Conservation (phyloP, 176 grass and related monocot species). For the Aegilops bicornis region DNA sequence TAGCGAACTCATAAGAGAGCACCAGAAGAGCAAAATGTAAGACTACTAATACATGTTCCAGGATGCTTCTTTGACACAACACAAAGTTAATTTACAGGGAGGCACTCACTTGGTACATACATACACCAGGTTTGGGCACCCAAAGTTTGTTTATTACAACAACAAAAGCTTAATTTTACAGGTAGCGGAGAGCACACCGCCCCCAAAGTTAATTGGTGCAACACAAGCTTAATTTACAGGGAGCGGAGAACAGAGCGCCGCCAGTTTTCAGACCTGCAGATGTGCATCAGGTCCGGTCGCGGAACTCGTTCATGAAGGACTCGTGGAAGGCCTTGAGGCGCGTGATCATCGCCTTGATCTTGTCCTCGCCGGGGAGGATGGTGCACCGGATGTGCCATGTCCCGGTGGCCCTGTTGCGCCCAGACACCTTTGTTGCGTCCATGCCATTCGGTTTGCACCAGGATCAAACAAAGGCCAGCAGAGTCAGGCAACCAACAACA, state of each 20-base stretch:
- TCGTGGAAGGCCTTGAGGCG: conserved; percentile 62
- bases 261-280: too few relatives aligned
- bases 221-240: not conserved
- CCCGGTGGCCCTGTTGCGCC: not conserved
- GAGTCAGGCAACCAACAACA: not conserved
- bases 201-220: too few relatives aligned
- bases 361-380: conserved; percentile 43
- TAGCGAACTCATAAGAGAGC: not conserved
- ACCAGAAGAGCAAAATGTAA: not conserved
- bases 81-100: not conserved
- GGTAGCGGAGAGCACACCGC: too few relatives aligned
- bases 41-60: too few relatives aligned
- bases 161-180: not conserved
- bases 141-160: not conserved
- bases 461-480: not conserved
- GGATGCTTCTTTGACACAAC: too few relatives aligned
- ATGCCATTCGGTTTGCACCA: not conserved
- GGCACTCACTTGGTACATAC: not conserved
- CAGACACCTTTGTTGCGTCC: conserved; percentile 7
- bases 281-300: not conserved
- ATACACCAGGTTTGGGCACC: too few relatives aligned
- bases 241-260: too few relatives aligned
- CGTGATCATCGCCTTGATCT: conserved; percentile 46
- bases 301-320: conserved; percentile 69
- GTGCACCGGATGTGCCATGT: conserved; percentile 63